Base-by-base conservation (phyloP, 2,329 filamentous ascomycete species). In the Lachnellula occidentalis region DNA sequence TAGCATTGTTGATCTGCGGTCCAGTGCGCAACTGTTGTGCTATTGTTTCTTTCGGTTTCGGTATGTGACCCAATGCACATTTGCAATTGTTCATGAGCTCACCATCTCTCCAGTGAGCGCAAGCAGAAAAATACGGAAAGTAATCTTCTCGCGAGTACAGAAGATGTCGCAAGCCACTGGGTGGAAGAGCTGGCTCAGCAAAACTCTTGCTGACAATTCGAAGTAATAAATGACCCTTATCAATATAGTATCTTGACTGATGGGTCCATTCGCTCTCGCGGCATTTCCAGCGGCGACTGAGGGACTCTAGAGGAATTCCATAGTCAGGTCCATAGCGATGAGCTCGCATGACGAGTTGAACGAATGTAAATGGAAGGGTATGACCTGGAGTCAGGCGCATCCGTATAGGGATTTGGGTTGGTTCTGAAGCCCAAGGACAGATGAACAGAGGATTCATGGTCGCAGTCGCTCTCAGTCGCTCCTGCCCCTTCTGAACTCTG, bases 71-170 rank as follows among this genome's bases (percentile, higher is more conserved):
- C 11, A 85, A 69, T 3, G 81, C 80, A 64, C 82, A 86, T 69
- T 85, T 85, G 61, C 79, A 81, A 34, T 80, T 70, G 15, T 77
- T 73, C 72, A 82, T 83, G 15, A 86, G 70, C 36, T 81, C 72
- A 17, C 82, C 82, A 57, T 85, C 78, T 17, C 76, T 74, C 82
- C 82, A 86, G 65, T 86, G 82, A 1, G 79, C 74, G 60, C 82
- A 86, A 1, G 76, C 78, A 11, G 78, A 82, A 68, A 85, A 85
- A 65, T 79, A 85, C 0, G 82, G 82, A 51, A 73, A 77, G 67
- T 82, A 85, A 61, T 85, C 81, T 50, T 81, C 77, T 54, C 78
- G 75, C 31, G 76, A 80, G 68, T 80, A 85, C 2, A 85, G 73
- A 2, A 85, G 71, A 52, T 82, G 71, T 2, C 82, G 77, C 60